Evolutionary conservation across 305 asterid species (phyloP).

Genomic region (Fraxinus nigra): DNA sequence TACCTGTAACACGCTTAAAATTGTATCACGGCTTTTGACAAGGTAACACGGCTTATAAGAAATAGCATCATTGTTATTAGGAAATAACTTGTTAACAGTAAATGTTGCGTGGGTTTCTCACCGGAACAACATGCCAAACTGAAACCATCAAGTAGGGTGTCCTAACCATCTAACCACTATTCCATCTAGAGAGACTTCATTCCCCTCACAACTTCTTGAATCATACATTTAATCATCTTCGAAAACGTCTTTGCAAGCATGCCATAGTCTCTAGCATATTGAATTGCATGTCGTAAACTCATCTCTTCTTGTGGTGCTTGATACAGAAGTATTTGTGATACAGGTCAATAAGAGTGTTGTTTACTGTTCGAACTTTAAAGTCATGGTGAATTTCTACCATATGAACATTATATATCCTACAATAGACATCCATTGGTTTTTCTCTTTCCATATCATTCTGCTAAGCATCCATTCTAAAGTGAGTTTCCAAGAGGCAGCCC

Average conservation of each 20-base stretch:
- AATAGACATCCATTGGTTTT: background rate
- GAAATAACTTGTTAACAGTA: conserved; percentile 11
- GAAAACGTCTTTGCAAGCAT: background rate
- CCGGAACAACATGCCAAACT: background rate
- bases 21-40: background rate
- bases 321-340: background rate
- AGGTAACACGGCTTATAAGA: background rate
- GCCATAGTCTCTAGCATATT: background rate
- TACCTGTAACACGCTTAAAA: background rate
- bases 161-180: no score
- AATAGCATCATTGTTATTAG: background rate
- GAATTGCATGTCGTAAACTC: background rate
- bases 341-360: background rate
- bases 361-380: background rate
- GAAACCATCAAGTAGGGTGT: background rate
- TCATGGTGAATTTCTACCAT: background rate
- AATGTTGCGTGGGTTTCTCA: conserved; percentile 16
- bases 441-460: background rate
- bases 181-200: background rate
- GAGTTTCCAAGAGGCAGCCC: background rate
- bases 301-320: background rate
- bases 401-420: background rate
- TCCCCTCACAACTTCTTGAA: background rate
- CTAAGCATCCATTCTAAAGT: background rate
- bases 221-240: background rate